A percentile compares a stretch with the other conserved stretches of the same genome.
Conservation (phyloP, 106 monocot genomes). For the Dioscorea dumetorum region DNA sequence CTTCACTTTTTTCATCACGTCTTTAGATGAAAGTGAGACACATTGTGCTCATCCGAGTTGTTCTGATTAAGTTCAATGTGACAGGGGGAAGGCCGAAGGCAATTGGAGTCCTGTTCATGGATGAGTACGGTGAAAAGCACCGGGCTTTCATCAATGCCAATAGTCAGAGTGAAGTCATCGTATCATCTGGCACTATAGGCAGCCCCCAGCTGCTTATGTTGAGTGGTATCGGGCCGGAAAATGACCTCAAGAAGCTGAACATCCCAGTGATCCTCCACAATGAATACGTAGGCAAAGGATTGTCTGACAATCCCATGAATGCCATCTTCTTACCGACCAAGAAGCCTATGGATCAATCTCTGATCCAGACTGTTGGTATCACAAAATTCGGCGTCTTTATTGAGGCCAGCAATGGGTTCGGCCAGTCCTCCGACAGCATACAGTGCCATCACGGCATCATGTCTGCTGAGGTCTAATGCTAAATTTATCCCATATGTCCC, state of each 20-base stretch:
- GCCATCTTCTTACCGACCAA: slow-evolving; percentile 78
- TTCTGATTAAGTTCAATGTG: neutral
- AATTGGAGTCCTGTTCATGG: slow-evolving; percentile 47
- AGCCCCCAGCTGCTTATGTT: slow-evolving; percentile 85
- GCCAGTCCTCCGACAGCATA: slow-evolving; percentile 80
- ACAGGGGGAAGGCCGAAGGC: slow-evolving; percentile 40
- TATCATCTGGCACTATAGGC: slow-evolving; percentile 76
- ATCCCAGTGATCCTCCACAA: slow-evolving; percentile 52
- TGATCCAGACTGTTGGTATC: slow-evolving; percentile 93
- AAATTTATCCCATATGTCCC: neutral
- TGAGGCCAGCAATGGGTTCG: slow-evolving; percentile 87
- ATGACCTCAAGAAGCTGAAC: slow-evolving; percentile 40
- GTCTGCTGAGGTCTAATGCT: slow-evolving; percentile 70
- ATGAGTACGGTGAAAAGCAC: slow-evolving; percentile 45
- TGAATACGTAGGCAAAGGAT: slow-evolving; percentile 53
- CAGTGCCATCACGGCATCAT: slow-evolving; percentile 88
- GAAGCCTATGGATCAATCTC: slow-evolving; percentile 58
- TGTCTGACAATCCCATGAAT: slow-evolving; percentile 98
- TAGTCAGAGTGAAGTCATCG: slow-evolving; percentile 47
- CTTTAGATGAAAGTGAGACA: neutral
- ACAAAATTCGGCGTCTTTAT: slow-evolving; percentile 77
- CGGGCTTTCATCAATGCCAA: slow-evolving; percentile 20
- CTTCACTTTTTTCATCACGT: neutral
- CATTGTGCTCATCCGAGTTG: neutral
- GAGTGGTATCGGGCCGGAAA: slow-evolving; percentile 75